Evolutionary conservation across 345 rosid species (phyloP).

Genomic region (Salix arbutifolia): DNA sequence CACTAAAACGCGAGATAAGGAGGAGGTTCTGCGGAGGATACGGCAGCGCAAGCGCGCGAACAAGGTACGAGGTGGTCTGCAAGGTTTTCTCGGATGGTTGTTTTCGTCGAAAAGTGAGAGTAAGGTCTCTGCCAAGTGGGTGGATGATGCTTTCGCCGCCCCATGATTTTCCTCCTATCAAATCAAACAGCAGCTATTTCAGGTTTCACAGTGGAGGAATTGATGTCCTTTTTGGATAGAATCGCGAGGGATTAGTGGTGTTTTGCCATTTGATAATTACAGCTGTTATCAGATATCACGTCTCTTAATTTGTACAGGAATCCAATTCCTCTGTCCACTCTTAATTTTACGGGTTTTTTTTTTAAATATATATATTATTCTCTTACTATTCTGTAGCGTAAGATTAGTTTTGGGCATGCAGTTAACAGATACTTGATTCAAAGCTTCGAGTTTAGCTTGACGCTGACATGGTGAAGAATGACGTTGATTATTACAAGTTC

Average conservation of each 20-base stretch:
- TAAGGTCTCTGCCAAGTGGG: slow-evolving; percentile 26
- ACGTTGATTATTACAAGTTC: no score
- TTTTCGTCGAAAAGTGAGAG: not conserved
- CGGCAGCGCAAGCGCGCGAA: slow-evolving; percentile 42
- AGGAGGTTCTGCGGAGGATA: slow-evolving; percentile 41
- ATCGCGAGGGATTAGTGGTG: not conserved
- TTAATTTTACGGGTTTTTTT: not conserved
- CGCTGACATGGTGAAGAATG: no score
- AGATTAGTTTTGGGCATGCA: not conserved
- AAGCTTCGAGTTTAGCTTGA: no score
- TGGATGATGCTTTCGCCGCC: slow-evolving; percentile 52
- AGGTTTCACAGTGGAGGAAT: not conserved
- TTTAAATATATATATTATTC: not conserved
- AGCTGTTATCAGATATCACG: not conserved
- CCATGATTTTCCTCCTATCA: slow-evolving; percentile 14
- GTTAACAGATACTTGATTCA: no score
- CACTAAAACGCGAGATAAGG: slow-evolving; percentile 26
- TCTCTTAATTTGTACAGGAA: not conserved
- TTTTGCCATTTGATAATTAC: not conserved
- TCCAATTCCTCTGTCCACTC: not conserved
- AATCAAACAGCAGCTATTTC: not conserved
- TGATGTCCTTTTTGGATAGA: no score
- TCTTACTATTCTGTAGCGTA: not conserved
- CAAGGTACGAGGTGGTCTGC: slow-evolving; percentile 27
- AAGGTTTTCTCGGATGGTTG: slow-evolving; percentile 21